A percentile compares a stretch with the other conserved stretches of the same genome.
phyloP scores from a whole-genome alignment of 257 asterid genomes.

The Solanum bulbocastanum region DNA sequence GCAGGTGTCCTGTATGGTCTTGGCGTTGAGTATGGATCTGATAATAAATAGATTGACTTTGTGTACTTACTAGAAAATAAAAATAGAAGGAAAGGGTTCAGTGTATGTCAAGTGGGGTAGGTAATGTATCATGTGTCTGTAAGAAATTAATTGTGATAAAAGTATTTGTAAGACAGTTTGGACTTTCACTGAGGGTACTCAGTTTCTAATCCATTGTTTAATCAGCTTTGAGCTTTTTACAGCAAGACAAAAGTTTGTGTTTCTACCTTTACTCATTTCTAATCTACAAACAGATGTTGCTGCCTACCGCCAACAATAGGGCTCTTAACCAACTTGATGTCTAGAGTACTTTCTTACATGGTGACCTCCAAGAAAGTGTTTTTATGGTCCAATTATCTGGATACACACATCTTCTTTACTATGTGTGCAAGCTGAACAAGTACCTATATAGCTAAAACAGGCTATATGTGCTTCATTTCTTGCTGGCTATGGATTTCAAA shows the following conservation, averaged over 20 bases:
- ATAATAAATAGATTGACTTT: slow-evolving; percentile 1
- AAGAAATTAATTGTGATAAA: slow-evolving; percentile 3
- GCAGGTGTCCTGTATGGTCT: slow-evolving; percentile 9
- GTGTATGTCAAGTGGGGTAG: slow-evolving; percentile 1
- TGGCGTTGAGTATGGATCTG: slow-evolving; percentile 1
- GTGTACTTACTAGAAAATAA: slow-evolving; percentile 3
- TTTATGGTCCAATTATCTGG: neutral
- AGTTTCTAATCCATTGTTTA: slow-evolving; percentile 5
- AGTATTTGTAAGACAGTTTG: slow-evolving; percentile 2
- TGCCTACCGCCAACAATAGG: neutral
- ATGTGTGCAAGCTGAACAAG: neutral
- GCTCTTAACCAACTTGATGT: neutral
- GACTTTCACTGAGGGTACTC: neutral
- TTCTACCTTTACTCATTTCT: neutral
- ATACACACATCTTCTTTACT: neutral
- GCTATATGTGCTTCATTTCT: neutral
- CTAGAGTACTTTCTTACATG: neutral
- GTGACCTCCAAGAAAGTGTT: neutral
- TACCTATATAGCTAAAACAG: neutral
- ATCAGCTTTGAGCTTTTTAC: neutral
- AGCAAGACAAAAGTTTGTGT: neutral
- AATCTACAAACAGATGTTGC: neutral
- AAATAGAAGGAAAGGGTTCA: neutral
- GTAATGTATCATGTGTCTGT: slow-evolving; percentile 1
- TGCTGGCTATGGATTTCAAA: neutral